Evolutionary conservation across 495 filamentous ascomycete species (phyloP).

Genomic region (Penicillium ochrochloron): DNA sequence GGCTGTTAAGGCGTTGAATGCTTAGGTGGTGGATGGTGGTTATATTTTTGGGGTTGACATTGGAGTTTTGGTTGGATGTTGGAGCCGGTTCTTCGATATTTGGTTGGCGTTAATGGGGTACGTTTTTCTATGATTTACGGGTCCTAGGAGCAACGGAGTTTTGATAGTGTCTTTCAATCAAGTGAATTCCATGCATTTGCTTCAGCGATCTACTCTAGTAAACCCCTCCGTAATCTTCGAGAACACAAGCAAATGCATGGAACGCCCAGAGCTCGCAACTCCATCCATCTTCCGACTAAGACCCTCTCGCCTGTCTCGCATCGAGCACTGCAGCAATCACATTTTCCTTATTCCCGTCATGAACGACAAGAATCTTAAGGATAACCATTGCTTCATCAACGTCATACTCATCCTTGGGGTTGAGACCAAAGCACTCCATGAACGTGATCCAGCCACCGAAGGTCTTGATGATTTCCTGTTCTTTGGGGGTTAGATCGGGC

Average conservation of each 20-base stretch:
- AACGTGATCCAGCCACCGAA: conserved; percentile 43
- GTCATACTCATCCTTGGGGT: conserved; percentile 37
- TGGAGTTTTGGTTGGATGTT: neutral
- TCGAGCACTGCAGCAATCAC: too few species aligned
- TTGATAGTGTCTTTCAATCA: too few species aligned
- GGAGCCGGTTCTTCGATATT: conserved; percentile 23
- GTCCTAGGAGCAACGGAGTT: neutral
- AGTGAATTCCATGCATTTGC: too few species aligned
- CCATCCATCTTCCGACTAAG: too few species aligned
- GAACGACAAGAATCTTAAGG: conserved; percentile 15
- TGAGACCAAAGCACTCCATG: conserved; percentile 31
- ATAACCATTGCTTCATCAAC: conserved; percentile 33
- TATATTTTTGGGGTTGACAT: neutral
- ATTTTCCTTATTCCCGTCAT: too few species aligned
- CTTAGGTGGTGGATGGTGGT: conserved; percentile 7
- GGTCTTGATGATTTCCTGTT: conserved; percentile 36
- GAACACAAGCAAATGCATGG: too few species aligned
- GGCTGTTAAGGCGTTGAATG: conserved; percentile 45
- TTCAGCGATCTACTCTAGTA: too few species aligned
- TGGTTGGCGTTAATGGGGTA: neutral
- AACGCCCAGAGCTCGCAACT: too few species aligned
- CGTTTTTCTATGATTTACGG: too few species aligned
- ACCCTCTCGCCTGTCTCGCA: too few species aligned
- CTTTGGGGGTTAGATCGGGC: conserved; percentile 34
- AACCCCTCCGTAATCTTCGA: too few species aligned